A percentile compares a stretch with the other conserved stretches of the same genome.
Conservation (phyloP, 306 rosid genomes). For the Quercus glauca region DNA sequence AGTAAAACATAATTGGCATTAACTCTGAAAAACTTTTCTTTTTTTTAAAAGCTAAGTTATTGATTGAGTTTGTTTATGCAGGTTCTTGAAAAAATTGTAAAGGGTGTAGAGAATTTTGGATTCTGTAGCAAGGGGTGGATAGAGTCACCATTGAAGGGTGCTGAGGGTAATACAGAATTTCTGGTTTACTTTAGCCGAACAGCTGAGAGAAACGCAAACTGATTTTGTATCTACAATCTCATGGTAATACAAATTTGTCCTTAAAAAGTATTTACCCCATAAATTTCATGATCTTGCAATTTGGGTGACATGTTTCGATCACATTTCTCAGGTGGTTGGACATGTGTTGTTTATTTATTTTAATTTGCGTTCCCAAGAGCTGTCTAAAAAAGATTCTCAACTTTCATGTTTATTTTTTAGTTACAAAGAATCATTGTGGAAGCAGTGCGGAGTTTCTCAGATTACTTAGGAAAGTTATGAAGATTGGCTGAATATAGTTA, state of each 20-base stretch:
- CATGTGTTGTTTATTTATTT: neutral
- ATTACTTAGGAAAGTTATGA: too few species aligned
- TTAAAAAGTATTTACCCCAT: neutral
- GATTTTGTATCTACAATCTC: neutral
- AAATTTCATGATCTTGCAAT: neutral
- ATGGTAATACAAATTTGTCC: neutral
- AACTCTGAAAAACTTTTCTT: neutral
- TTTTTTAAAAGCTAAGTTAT: too few species aligned
- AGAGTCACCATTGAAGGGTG: conserved; percentile 91
- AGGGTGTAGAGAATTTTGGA: conserved; percentile 41
- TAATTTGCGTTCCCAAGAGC: neutral
- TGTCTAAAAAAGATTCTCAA: neutral
- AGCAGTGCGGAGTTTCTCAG: too few species aligned
- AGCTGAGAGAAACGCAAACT: neutral
- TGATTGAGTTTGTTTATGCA: conserved; percentile 16
- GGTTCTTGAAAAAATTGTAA: conserved; percentile 84
- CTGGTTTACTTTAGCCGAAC: conserved; percentile 66
- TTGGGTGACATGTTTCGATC: neutral
- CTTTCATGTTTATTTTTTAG: too few species aligned
- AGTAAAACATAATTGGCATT: neutral
- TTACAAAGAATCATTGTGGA: too few species aligned
- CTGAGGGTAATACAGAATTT: conserved; percentile 91
- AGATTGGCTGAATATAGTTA: too few species aligned
- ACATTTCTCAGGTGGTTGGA: neutral
- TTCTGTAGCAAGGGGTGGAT: conserved; percentile 81